Percentiles rank a stretch among this genome's conserved stretches.
phyloP scores from a whole-genome alignment of 1,284 basidiomycete genomes.

The Mrakiaceae sp. region DNA sequence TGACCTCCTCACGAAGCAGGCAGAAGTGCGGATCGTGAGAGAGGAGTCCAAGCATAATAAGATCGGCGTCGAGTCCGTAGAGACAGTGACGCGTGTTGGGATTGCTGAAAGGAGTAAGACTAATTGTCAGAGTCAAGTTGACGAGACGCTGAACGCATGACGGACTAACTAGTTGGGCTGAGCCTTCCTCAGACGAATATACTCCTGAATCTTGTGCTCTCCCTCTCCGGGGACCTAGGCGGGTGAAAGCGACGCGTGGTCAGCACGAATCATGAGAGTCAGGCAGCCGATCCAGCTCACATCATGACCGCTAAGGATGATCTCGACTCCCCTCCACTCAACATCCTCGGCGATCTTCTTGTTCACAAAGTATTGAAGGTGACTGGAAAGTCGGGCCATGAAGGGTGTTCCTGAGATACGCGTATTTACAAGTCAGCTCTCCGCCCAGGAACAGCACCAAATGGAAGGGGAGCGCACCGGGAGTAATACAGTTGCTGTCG shows the following conservation, averaged over 20 bases:
- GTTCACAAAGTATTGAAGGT: constrained; percentile 90
- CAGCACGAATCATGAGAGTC: too few species aligned
- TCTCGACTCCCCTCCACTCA: constrained; percentile 82
- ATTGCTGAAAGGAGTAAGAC: constrained; percentile 23
- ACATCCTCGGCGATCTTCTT: constrained; percentile 95
- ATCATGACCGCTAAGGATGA: constrained; percentile 95
- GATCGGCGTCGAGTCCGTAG: constrained; percentile 95
- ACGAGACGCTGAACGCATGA: neutral
- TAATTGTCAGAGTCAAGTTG: neutral
- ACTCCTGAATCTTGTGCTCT: constrained; percentile 99
- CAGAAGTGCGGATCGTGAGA: constrained; percentile 99
- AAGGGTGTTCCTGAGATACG: constrained; percentile 66
- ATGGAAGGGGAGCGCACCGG: constrained; percentile 27
- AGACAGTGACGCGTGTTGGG: constrained; percentile 68
- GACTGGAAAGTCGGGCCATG: constrained; percentile 81
- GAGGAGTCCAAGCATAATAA: constrained; percentile 94
- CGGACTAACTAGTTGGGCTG: constrained; percentile 65
- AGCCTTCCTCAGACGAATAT: constrained; percentile 85
- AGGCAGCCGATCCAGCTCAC: constrained; percentile 30
- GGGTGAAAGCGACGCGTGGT: neutral
- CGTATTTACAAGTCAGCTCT: too few species aligned
- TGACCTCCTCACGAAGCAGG: constrained; percentile 92
- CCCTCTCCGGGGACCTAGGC: constrained; percentile 76
- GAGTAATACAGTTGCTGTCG: constrained; percentile 98
- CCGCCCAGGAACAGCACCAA: too few species aligned